phyloP scores from a whole-genome alignment of 495 filamentous ascomycete genomes.

The Hypoxylon rickii region DNA sequence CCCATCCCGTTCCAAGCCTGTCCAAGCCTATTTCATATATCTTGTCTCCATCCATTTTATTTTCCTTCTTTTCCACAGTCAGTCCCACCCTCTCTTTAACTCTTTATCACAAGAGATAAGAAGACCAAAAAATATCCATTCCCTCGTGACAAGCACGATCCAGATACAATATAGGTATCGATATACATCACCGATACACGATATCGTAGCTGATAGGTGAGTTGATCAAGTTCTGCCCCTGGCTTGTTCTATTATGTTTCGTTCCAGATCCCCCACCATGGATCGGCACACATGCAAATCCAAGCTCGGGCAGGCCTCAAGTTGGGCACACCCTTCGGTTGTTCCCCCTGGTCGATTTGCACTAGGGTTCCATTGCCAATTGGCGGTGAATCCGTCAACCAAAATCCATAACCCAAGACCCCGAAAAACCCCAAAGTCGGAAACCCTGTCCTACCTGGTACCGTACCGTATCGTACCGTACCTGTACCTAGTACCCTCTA shows the following conservation, averaged over 20 bases:
- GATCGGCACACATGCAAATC: slow-evolving; percentile 32
- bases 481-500: too few relatives aligned
- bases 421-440: slow-evolving; percentile 2
- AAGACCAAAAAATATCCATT: too few relatives aligned
- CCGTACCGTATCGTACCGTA: too few relatives aligned
- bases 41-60: neutral
- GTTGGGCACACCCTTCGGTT: slow-evolving; percentile 8
- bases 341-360: slow-evolving; percentile 19
- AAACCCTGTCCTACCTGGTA: slow-evolving; percentile 21
- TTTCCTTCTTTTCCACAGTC: too few relatives aligned
- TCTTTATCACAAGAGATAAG: too few relatives aligned
- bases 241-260: slow-evolving; percentile 9
- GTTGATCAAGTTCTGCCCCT: slow-evolving; percentile 10
- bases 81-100: too few relatives aligned
- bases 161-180: neutral
- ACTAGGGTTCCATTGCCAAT: slow-evolving; percentile 34
- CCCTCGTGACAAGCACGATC: slow-evolving; percentile 17
- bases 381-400: slow-evolving; percentile 29
- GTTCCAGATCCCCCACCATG: slow-evolving; percentile 17
- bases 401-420: too few relatives aligned
- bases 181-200: slow-evolving; percentile 9
- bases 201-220: slow-evolving; percentile 19
- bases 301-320: slow-evolving; percentile 1
- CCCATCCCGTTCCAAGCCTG: neutral
- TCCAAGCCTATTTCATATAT: neutral